phyloP scores from a whole-genome alignment of 2,329 filamentous ascomycete genomes.

The Colletotrichum sp. region DNA sequence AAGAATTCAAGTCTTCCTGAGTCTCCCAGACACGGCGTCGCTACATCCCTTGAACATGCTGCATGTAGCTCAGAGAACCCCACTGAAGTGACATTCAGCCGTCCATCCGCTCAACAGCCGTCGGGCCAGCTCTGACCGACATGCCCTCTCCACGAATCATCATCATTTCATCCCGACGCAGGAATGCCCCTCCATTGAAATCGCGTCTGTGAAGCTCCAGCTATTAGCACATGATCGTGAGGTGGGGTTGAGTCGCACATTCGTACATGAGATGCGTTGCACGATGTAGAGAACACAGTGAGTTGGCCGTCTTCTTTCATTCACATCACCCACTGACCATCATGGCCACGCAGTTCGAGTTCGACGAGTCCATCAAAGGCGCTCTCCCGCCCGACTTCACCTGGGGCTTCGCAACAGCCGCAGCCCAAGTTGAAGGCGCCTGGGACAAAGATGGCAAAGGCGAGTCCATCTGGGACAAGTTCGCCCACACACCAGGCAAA shows the following conservation, averaged over 20 bases:
- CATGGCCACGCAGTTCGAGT: slow-evolving; percentile 24
- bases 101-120: not conserved
- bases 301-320: not conserved
- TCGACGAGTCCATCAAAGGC: slow-evolving; percentile 30
- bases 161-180: slow-evolving; percentile 3
- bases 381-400: slow-evolving; percentile 37
- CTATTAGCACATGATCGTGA: not conserved
- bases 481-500: slow-evolving; percentile 41
- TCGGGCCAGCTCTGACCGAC: slow-evolving; percentile 10
- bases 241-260: not conserved
- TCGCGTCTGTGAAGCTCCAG: not conserved
- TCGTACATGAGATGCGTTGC: not conserved
- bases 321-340: not conserved
- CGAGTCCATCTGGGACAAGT: slow-evolving; percentile 44
- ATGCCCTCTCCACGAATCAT: slow-evolving; percentile 4
- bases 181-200: not conserved
- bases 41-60: not conserved
- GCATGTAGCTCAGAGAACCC: not conserved
- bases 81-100: not conserved
- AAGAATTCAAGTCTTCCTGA: not conserved
- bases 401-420: slow-evolving; percentile 46
- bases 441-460: slow-evolving; percentile 47
- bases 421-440: slow-evolving; percentile 45
- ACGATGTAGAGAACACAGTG: not conserved
- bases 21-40: not conserved